Percentiles rank a stretch among this genome's conserved stretches.
Conservation (phyloP, 768 basidiomycete species). For the Suillus cothurnatus region DNA sequence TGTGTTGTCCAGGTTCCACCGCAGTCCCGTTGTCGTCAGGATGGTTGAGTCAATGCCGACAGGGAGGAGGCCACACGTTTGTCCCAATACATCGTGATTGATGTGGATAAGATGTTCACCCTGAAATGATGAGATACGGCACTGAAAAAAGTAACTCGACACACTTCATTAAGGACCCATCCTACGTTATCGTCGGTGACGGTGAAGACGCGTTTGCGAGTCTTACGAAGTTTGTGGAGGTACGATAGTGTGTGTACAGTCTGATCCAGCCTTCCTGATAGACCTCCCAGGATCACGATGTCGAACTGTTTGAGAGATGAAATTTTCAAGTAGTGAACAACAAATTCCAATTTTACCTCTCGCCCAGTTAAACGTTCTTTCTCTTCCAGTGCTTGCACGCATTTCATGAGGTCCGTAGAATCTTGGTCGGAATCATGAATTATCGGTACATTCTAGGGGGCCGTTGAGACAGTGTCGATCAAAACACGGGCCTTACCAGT, state of each 20-base stretch:
- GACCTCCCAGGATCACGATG: slow-evolving; percentile 81
- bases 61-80: slow-evolving; percentile 94
- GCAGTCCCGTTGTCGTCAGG: slow-evolving; percentile 80
- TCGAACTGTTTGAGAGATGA: slow-evolving; percentile 48
- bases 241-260: slow-evolving; percentile 88
- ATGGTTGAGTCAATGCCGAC: slow-evolving; percentile 78
- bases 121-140: slow-evolving; percentile 39
- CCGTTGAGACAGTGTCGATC: slow-evolving; percentile 1
- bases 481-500: slow-evolving; percentile 41
- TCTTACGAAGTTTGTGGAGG: slow-evolving; percentile 75
- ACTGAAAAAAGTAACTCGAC: slow-evolving; percentile 17
- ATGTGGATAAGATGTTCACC: slow-evolving; percentile 82
- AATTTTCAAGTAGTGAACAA: not conserved
- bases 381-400: slow-evolving; percentile 62
- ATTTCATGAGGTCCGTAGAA: slow-evolving; percentile 97
- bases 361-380: slow-evolving; percentile 48
- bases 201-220: slow-evolving; percentile 62
- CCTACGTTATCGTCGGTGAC: slow-evolving; percentile 91
- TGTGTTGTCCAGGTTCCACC: slow-evolving; percentile 79
- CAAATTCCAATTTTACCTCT: slow-evolving; percentile 34
- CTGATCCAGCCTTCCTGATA: slow-evolving; percentile 92
- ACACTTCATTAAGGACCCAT: slow-evolving; percentile 83
- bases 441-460: slow-evolving; percentile 63
- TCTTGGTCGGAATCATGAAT: slow-evolving; percentile 71
- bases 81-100: slow-evolving; percentile 73